These are phyloP conservation scores for Claviceps sp. DNA, from an alignment of 2,329 filamentous ascomycete genomes.

Conservation along the genomic window DNA sequence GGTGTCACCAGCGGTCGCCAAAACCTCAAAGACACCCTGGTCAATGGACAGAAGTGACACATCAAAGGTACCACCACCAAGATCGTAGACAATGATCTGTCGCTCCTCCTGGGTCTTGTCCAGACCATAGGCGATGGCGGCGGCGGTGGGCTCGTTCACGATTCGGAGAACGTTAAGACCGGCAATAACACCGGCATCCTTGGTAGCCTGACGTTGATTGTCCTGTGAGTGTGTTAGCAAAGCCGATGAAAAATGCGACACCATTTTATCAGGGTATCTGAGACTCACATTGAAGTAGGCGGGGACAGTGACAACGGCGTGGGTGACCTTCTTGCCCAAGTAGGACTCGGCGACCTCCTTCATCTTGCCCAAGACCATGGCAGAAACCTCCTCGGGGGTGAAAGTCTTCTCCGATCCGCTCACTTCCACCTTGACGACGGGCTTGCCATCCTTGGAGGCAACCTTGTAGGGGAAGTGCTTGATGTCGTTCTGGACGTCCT, in stretches of 20 bases:
- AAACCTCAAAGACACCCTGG: slow-evolving; percentile 84
- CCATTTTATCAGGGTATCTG: not conserved
- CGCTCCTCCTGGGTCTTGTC: slow-evolving; percentile 75
- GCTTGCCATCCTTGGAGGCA: slow-evolving; percentile 78
- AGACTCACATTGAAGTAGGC: slow-evolving; percentile 74
- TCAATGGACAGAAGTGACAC: slow-evolving; percentile 86
- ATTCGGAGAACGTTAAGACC: slow-evolving; percentile 92
- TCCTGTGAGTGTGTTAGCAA: slow-evolving; percentile 30
- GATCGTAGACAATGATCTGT: slow-evolving; percentile 87
- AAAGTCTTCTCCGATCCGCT: slow-evolving; percentile 53
- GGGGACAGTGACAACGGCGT: slow-evolving; percentile 86
- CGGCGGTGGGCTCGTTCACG: slow-evolving; percentile 91
- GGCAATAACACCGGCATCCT: slow-evolving; percentile 85
- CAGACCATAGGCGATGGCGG: slow-evolving; percentile 87
- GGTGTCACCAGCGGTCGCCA: slow-evolving; percentile 91
- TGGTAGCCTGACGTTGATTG: slow-evolving; percentile 92
- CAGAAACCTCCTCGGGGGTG: slow-evolving; percentile 68
- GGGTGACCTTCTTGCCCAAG: slow-evolving; percentile 69
- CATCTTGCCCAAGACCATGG: slow-evolving; percentile 77
- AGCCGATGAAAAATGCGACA: not conserved
- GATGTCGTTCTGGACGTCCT: slow-evolving; percentile 80
- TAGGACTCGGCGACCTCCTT: slow-evolving; percentile 71
- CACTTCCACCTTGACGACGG: slow-evolving; percentile 64
- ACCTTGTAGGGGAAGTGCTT: slow-evolving; percentile 99
- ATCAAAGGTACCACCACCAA: slow-evolving; percentile 91